phyloP scores from a whole-genome alignment of 805 yeast genomes.

The Lachancea meyersii region DNA sequence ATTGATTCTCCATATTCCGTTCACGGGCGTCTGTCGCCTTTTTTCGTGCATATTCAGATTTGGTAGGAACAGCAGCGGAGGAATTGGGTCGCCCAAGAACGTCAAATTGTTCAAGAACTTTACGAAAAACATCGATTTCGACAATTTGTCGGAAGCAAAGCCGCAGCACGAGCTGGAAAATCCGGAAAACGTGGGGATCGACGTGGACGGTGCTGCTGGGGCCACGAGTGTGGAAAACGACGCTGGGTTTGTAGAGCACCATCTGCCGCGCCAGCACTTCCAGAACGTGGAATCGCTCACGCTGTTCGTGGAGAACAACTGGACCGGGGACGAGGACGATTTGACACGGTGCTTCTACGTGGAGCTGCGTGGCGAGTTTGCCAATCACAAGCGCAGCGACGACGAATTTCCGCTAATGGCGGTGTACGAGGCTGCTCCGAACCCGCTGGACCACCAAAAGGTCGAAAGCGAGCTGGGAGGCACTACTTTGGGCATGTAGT shows the following conservation, averaged over 20 bases:
- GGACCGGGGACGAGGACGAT: conserved; percentile 57
- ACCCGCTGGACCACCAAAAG: conserved; percentile 77
- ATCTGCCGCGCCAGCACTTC: conserved; percentile 66
- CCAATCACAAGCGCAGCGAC: conserved; percentile 18
- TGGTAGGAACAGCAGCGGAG: conserved; percentile 36
- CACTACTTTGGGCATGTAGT: conserved; percentile 14
- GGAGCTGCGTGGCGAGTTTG: conserved; percentile 72
- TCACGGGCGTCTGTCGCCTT: conserved; percentile 66
- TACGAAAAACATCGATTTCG: conserved; percentile 64
- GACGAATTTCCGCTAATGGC: conserved; percentile 54
- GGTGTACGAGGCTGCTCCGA: conserved; percentile 84
- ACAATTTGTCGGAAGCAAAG: conserved; percentile 43
- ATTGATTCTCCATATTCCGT: conserved; percentile 70
- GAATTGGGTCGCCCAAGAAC: conserved; percentile 57
- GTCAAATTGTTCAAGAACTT: conserved; percentile 68
- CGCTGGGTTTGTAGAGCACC: conserved; percentile 68
- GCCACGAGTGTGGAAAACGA: conserved; percentile 37
- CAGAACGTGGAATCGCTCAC: conserved; percentile 64
- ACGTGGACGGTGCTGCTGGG: conserved; percentile 23
- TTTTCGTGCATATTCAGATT: conserved; percentile 69
- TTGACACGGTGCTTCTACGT: conserved; percentile 55
- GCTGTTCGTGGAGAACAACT: conserved; percentile 59
- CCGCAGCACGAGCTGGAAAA: conserved; percentile 52
- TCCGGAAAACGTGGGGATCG: conserved; percentile 50
- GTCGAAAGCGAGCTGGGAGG: conserved; percentile 20